phyloP scores from a whole-genome alignment of 495 filamentous ascomycete genomes.

The Penicillium chermesinum region DNA sequence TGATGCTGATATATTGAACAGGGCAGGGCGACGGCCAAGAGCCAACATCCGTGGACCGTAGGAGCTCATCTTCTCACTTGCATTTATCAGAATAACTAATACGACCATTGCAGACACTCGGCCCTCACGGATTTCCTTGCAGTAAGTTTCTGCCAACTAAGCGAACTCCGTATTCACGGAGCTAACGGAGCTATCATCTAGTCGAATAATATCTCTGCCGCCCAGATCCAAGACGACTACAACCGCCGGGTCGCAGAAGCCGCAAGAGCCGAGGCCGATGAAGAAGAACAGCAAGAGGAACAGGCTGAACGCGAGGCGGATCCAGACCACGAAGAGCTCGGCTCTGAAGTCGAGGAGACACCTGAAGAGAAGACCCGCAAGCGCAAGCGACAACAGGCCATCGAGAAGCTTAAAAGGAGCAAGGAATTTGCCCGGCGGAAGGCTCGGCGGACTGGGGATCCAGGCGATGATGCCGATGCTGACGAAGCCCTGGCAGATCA shows the following conservation, averaged over 20 bases:
- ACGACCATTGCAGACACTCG: constrained; percentile 47
- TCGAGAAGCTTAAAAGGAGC: constrained; percentile 72
- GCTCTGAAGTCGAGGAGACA: constrained; percentile 25
- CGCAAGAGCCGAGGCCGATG: constrained; percentile 28
- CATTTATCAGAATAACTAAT: constrained; percentile 11
- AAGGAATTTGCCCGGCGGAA: constrained; percentile 61
- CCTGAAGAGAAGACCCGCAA: constrained; percentile 53
- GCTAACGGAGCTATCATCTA: constrained; percentile 19
- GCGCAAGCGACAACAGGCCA: constrained; percentile 56
- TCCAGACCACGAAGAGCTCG: constrained; percentile 25
- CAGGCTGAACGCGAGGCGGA: constrained; percentile 13
- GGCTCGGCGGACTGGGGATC: constrained; percentile 43
- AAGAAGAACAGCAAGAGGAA: constrained; percentile 6
- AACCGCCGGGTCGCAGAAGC: constrained; percentile 43
- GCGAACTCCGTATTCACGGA: background rate
- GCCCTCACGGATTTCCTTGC: constrained; percentile 79
- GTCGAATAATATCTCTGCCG: constrained; percentile 87
- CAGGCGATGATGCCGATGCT: constrained; percentile 45
- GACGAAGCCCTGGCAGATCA: constrained; percentile 46
- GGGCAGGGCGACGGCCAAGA: constrained; percentile 39
- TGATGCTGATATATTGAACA: constrained; percentile 10
- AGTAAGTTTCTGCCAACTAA: constrained; percentile 35
- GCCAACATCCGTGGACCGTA: constrained; percentile 59
- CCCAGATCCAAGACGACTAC: constrained; percentile 66
- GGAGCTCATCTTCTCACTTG: constrained; percentile 17